phyloP scores from a whole-genome alignment of 805 yeast species.

The Yarrowia divulgata region DNA sequence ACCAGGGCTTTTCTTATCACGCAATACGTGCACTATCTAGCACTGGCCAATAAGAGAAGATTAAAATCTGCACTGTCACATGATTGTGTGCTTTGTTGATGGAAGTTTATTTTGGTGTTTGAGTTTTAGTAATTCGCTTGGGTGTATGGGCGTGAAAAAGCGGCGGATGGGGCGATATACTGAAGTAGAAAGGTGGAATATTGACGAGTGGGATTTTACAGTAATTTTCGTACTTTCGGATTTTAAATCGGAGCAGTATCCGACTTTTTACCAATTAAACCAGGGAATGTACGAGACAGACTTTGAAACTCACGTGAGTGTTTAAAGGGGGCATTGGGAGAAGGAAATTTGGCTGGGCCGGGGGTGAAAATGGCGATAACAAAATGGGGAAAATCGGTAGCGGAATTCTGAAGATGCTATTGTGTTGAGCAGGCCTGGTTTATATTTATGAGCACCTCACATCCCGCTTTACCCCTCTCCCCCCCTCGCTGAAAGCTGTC shows the following conservation, averaged over 20 bases:
- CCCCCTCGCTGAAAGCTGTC: too few relatives aligned
- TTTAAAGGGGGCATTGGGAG: conserved; percentile 26
- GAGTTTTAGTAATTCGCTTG: neutral
- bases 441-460: too few relatives aligned
- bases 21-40: conserved; percentile 36
- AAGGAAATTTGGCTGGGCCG: neutral
- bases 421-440: too few relatives aligned
- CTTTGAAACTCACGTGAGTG: conserved; percentile 18
- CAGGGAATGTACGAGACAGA: neutral
- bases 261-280: neutral
- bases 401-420: too few relatives aligned
- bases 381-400: neutral
- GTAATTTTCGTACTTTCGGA: neutral
- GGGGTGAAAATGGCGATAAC: neutral
- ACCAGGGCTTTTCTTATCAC: neutral
- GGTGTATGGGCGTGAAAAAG: neutral
- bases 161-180: too few relatives aligned
- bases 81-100: conserved; percentile 36
- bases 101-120: neutral
- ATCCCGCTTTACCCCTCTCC: too few relatives aligned
- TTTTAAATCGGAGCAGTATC: too few relatives aligned
- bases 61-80: conserved; percentile 37
- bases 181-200: too few relatives aligned
- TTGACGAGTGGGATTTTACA: too few relatives aligned
- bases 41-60: conserved; percentile 36